A percentile compares a stretch with the other conserved stretches of the same genome.
Conservation (phyloP, 2,329 filamentous ascomycete species). For the Aspergillus ochraceoroseus region DNA sequence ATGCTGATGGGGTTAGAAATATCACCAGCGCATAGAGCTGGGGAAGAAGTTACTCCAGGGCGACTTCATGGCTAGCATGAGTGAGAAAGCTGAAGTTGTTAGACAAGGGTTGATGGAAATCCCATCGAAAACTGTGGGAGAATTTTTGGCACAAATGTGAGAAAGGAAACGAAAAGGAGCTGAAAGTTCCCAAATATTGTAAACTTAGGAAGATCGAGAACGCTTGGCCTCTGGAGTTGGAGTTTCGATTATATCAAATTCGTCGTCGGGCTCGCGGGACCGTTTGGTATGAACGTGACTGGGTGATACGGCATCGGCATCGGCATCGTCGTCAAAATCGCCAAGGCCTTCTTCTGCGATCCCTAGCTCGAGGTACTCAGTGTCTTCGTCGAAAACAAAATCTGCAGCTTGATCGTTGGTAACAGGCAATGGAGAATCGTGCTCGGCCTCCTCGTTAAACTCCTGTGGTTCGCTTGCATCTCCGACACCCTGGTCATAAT, state of each 20-base stretch:
- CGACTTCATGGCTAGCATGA: conserved; percentile 8
- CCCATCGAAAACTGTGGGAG: background rate
- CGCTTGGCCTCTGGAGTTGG: conserved; percentile 48
- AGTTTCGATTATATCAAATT: conserved; percentile 27
- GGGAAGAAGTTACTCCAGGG: background rate
- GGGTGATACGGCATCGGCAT: conserved; percentile 16
- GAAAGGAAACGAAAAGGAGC: conserved; percentile 5
- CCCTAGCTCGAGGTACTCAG: conserved; percentile 42
- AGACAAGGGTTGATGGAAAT: conserved; percentile 1
- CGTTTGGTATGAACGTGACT: conserved; percentile 31
- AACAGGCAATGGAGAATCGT: conserved; percentile 10
- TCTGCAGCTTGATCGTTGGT: conserved; percentile 23
- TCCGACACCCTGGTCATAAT: conserved; percentile 14
- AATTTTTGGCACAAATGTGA: too few species aligned
- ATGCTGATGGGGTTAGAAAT: background rate
- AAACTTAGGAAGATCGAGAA: conserved; percentile 44
- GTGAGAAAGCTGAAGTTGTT: conserved; percentile 8
- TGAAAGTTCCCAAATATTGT: conserved; percentile 2
- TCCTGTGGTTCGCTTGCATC: conserved; percentile 17
- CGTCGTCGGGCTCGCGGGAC: conserved; percentile 36
- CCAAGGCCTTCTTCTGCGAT: conserved; percentile 25
- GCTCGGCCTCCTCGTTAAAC: conserved; percentile 18
- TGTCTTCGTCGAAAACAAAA: conserved; percentile 27
- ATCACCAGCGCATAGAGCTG: background rate
- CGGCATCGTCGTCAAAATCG: conserved; percentile 21